These are phyloP conservation scores for Trichomonascus vanleenenianus DNA, from an alignment of 805 yeast genomes.

Conservation along the genomic window DNA sequence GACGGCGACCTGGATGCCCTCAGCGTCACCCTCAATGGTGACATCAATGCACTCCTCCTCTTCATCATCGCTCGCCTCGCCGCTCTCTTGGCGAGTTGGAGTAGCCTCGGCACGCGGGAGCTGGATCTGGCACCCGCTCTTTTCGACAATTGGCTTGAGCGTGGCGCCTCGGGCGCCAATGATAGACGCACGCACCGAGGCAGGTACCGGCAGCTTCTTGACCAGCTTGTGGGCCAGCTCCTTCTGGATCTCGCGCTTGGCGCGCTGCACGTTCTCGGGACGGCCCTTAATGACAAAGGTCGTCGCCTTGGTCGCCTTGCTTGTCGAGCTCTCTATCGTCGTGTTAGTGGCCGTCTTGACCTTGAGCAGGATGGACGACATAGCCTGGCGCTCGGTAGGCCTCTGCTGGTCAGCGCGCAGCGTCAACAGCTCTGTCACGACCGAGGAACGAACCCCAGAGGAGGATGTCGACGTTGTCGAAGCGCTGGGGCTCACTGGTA, in stretches of 20 bases:
- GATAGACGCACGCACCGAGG: conserved; percentile 64
- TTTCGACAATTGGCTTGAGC: conserved; percentile 68
- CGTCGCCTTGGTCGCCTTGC: conserved; percentile 66
- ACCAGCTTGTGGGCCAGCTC: conserved; percentile 69
- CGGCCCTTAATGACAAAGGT: conserved; percentile 78
- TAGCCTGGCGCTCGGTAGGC: conserved; percentile 52
- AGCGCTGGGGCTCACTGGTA: conserved; percentile 12
- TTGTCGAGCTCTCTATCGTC: conserved; percentile 74
- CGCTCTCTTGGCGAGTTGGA: too few species aligned
- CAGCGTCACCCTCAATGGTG: conserved; percentile 72
- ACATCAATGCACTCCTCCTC: conserved; percentile 58
- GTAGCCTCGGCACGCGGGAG: conserved; percentile 34
- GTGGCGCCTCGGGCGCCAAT: conserved; percentile 85
- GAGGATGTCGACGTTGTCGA: too few species aligned
- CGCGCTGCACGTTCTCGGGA: conserved; percentile 54
- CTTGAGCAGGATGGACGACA: conserved; percentile 55
- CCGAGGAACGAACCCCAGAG: conserved; percentile 44
- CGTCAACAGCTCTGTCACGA: conserved; percentile 72
- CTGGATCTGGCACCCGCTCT: conserved; percentile 62
- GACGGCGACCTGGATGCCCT: conserved; percentile 72
- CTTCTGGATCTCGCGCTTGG: conserved; percentile 67
- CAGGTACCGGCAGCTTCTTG: conserved; percentile 59
- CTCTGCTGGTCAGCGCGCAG: conserved; percentile 64
- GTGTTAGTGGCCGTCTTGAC: conserved; percentile 56
- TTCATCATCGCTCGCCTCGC: conserved; percentile 40